Evolutionary conservation across 192 early-diverging fungal species (phyloP), one percentile per base, ranked within the genome.

Genomic region (Mycoemilia scoparia): DNA sequence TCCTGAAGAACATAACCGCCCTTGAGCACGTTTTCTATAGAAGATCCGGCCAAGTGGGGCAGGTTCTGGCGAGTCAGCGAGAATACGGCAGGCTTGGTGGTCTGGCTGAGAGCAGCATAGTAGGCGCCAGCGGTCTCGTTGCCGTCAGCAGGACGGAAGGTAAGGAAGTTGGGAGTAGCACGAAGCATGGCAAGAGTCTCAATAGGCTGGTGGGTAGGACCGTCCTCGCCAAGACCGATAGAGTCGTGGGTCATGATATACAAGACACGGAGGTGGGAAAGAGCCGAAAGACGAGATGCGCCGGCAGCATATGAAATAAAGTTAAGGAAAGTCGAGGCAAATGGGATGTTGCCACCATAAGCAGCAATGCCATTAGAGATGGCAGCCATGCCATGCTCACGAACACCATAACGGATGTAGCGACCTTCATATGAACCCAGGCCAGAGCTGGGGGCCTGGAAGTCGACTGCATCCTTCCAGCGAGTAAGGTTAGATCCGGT

Each of bases 201-300:
- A 26, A 95, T 81, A 9, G 93, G 90, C 60, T 98, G 93, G 65
- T 98, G 93, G 32, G 93, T 98, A 20, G 90, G 93, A 4, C 93
- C 93, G 64, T 98, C 93, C 56, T 98, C 93, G 45, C 93, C 93
- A 21, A 87, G 73, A 46, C 89, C 93, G 39, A 98, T 89, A 24
- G 90, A 96, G 66, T 98, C 93, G 72, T 98, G 93, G 36, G 93
- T 96, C 82, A 91, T 89, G 46, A 98, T 77, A 68, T 93, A 96
- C 40, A 98, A 51, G 38, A 96, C 80, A 21, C 81, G 88, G 43
- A 83, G 76, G 21, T 80, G 69, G 35, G 84, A 78, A 32, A 98
- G 66, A 5, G 93, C 87, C 32, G 77, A 69, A 27, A 98, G 67
- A 56, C 93, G 83, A 26, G 83, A 73, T 24, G 88, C 79, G 24